Base-by-base conservation (phyloP, 2,329 filamentous ascomycete genomes). In the Penicillium polonicum region DNA sequence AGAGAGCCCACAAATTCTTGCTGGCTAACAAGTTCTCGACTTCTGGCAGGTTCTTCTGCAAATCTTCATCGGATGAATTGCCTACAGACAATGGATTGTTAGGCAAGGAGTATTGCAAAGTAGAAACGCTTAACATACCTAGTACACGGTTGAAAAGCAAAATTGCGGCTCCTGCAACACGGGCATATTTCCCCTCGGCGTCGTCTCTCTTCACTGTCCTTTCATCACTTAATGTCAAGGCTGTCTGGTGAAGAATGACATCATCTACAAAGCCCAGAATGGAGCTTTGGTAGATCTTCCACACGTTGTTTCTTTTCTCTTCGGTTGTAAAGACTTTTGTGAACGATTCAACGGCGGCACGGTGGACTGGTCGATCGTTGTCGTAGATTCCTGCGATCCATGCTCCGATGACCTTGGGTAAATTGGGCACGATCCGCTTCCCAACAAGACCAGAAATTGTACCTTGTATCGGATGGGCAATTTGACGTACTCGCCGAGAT, bases 371-470 rank as follows among this genome's bases (percentile, higher is more conserved):
- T 55, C 87, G 86, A 70, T 99, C 93, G 64, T 85, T 88, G 73
- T 99, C 94, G 70, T 92, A 96, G 2, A 89, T 84, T 1, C 93
- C 94, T 8, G 90, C 89, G 13, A 97, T 82, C 94, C 95, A 99
- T n/a, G 91, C 83, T 10, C 89, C 92, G 45, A 95, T 87, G 36
- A 95, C 81, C 59, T 84, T 86, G 13, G 91, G 86, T 60, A 99
- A 82, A 66, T 88, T 83, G 62, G 85, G 90, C 61, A 91, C 91
- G 77, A 96, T 90, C 60, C 92, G 86, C 79, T 94, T 96, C 48
- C 91, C 89, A 52, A 80, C 80, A 29, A 81, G 78, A 8, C 76
- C 75, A 43, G 83, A 82, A 38, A 88, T 78, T 25, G 80, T 77
- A 31, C 86, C 86, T 68, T 95, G 92, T 25, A 96, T 73, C 12